Evolutionary conservation across 768 basidiomycete species (phyloP), one percentile per base, ranked within the genome.

Genomic region (Podaxis rugospora): DNA sequence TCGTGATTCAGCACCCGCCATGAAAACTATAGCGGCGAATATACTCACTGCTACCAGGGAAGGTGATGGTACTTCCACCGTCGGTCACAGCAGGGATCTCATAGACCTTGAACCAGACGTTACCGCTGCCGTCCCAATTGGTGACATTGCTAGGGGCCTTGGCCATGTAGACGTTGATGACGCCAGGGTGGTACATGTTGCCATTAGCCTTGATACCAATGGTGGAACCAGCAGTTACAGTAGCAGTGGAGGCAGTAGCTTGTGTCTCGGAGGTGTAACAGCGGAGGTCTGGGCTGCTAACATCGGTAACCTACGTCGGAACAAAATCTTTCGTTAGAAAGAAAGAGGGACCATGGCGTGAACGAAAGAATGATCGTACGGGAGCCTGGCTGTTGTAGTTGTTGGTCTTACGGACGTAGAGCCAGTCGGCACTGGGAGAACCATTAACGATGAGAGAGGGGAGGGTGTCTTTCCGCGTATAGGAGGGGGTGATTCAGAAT

Each of bases 161-260:
- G 23, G 81, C 81, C 75, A 76, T 75, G 68, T 77, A 77, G 18
- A 78, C 70, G 42, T 78, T 78, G 23, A 75, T 64, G 47, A 77
- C 80, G 54, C 80, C 80, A n/a, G 77, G 76, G 68, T 83, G 81
- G 61, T 80, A 82, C 57, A 81, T 78, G 40, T 73, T 73, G 14
- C 70, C 69, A 63, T 80, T 75, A 60, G 73, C 69, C 50, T 67
- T 69, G 66, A 82, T 76, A 23, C 80, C 80, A 53, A 82, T 69
- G 40, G 66, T 70, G 5, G 75, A 71, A 39, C 81, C 82, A 37
- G 81, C 82, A 46, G 75, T 69, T 51, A 81, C 79, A 28, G 72
- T 71, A 58, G 77, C 70, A 7, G 81, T 83, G 51, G 73, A 61
- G 10, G 81, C 78, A 5, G 75, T 76, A 4, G 76, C 74, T 27